A percentile compares a stretch with the other conserved stretches of the same genome.
phyloP scores from a whole-genome alignment of 2,329 filamentous ascomycete species.

The Phialophora chinensis region DNA sequence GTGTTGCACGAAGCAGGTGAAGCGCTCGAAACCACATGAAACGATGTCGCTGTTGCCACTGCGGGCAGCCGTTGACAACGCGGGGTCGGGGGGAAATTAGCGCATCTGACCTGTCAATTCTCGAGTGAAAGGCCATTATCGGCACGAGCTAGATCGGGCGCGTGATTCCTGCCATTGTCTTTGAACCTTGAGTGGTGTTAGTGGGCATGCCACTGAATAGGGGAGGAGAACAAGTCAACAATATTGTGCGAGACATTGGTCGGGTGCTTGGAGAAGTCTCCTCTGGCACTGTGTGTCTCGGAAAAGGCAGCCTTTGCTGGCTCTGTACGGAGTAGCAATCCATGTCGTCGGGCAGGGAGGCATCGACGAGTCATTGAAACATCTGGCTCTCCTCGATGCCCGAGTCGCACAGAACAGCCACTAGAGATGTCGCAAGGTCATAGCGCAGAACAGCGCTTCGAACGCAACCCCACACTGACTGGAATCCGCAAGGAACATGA shows the following conservation, averaged over 20 bases:
- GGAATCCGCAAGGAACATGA: slow-evolving; percentile 25
- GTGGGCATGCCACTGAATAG: slow-evolving; percentile 7
- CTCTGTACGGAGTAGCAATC: background rate
- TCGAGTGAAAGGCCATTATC: slow-evolving; percentile 5
- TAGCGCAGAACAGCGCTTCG: slow-evolving; percentile 13
- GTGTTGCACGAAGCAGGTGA: background rate
- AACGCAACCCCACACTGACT: slow-evolving; percentile 26
- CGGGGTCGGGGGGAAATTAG: slow-evolving; percentile 15
- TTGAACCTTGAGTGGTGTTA: slow-evolving; percentile 5
- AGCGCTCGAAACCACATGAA: slow-evolving; percentile 10
- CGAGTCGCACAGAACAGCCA: slow-evolving; percentile 21
- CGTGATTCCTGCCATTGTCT: slow-evolving; percentile 13
- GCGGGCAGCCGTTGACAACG: slow-evolving; percentile 11
- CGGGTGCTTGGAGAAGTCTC: background rate
- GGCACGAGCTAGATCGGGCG: slow-evolving; percentile 7
- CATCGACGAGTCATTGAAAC: slow-evolving; percentile 19
- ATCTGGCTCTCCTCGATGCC: slow-evolving; percentile 7
- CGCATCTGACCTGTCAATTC: slow-evolving; percentile 17
- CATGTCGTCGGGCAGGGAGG: slow-evolving; percentile 4
- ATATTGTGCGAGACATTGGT: slow-evolving; percentile 1
- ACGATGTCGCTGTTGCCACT: slow-evolving; percentile 13
- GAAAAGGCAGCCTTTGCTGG: background rate
- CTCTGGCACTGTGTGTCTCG: background rate
- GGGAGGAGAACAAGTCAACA: background rate
- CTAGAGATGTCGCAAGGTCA: slow-evolving; percentile 15